Percentiles rank a stretch among this genome's conserved stretches.
phyloP scores from a whole-genome alignment of 768 basidiomycete species.

The Neoboletus brunneissimus region DNA sequence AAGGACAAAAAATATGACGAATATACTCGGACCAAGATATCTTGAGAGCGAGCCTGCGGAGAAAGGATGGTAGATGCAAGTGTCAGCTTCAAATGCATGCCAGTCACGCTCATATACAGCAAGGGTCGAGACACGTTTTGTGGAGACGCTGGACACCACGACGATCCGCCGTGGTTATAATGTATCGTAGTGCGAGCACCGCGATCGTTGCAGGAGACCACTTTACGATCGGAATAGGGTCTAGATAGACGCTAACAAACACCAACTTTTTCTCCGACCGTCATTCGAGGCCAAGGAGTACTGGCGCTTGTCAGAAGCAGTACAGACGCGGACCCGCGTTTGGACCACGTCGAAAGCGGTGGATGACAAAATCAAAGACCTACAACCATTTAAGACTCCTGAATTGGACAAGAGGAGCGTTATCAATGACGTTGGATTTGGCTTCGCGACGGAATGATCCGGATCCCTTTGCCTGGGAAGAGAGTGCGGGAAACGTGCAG shows the following conservation, averaged over 20 bases:
- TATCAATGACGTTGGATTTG: slow-evolving; percentile 19
- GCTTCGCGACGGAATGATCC: slow-evolving; percentile 17
- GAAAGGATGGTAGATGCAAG: neutral
- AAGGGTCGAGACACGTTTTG: slow-evolving; percentile 23
- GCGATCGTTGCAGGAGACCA: slow-evolving; percentile 8
- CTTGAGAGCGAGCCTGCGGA: neutral
- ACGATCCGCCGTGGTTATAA: slow-evolving; percentile 19
- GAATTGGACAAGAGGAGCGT: slow-evolving; percentile 3
- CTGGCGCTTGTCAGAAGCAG: neutral
- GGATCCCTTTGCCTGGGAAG: slow-evolving; percentile 11
- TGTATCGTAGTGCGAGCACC: slow-evolving; percentile 6
- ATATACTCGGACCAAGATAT: neutral
- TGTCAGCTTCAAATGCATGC: slow-evolving; percentile 5
- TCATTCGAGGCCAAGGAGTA: neutral
- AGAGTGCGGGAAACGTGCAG: slow-evolving; percentile 27
- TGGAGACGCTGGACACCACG: slow-evolving; percentile 25
- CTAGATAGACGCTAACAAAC: slow-evolving; percentile 7
- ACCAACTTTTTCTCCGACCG: neutral
- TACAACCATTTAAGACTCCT: neutral
- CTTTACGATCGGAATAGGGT: slow-evolving; percentile 9
- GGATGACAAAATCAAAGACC: neutral
- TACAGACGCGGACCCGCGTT: neutral
- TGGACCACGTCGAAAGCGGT: neutral
- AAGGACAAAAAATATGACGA: neutral
- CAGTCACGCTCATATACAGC: slow-evolving; percentile 24